Evolutionary conservation across 2,329 filamentous ascomycete genomes (phyloP).

Genomic region (Aspergillus hiratsukae): DNA sequence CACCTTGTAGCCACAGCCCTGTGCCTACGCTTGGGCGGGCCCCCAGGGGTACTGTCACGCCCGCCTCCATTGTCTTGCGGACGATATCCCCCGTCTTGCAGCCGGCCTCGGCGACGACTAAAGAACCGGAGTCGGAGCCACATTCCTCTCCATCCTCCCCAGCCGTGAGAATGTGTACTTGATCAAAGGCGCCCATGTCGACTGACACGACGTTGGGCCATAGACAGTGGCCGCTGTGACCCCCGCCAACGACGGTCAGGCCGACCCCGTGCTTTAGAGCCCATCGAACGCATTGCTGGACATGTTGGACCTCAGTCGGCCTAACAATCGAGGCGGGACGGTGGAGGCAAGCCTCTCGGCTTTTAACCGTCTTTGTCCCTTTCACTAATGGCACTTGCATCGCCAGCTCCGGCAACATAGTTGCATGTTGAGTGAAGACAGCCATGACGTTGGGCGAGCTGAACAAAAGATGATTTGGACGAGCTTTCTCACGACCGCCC

Average conservation of each 20-base stretch:
- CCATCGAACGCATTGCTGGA: slow-evolving; percentile 56
- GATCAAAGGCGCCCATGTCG: slow-evolving; percentile 56
- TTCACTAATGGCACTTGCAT: slow-evolving; percentile 36
- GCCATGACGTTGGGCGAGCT: slow-evolving; percentile 48
- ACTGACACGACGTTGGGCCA: slow-evolving; percentile 50
- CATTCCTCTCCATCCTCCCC: slow-evolving; percentile 10
- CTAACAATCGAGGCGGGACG: slow-evolving; percentile 43
- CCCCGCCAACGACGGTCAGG: slow-evolving; percentile 53
- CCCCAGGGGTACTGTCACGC: slow-evolving; percentile 56
- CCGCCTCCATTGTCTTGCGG: slow-evolving; percentile 41
- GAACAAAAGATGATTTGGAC: slow-evolving; percentile 45
- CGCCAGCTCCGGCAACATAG: slow-evolving; percentile 40
- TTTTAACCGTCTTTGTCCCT: slow-evolving; percentile 22
- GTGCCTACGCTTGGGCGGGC: slow-evolving; percentile 60
- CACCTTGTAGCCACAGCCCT: slow-evolving; percentile 61
- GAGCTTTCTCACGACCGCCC: slow-evolving; percentile 35
- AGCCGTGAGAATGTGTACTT: slow-evolving; percentile 42
- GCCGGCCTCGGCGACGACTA: slow-evolving; percentile 53
- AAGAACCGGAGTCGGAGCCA: slow-evolving; percentile 13
- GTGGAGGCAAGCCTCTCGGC: slow-evolving; percentile 45
- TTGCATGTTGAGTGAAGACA: slow-evolving; percentile 47
- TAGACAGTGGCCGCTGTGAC: slow-evolving; percentile 59
- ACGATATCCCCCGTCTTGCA: slow-evolving; percentile 56
- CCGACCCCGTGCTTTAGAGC: slow-evolving; percentile 44
- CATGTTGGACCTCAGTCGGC: slow-evolving; percentile 45